Percentiles rank a stretch among this genome's conserved stretches.
These are phyloP conservation scores for Pythium myriotylum DNA, from an alignment of 352 stramenopile genomes.

Conservation along the genomic window DNA sequence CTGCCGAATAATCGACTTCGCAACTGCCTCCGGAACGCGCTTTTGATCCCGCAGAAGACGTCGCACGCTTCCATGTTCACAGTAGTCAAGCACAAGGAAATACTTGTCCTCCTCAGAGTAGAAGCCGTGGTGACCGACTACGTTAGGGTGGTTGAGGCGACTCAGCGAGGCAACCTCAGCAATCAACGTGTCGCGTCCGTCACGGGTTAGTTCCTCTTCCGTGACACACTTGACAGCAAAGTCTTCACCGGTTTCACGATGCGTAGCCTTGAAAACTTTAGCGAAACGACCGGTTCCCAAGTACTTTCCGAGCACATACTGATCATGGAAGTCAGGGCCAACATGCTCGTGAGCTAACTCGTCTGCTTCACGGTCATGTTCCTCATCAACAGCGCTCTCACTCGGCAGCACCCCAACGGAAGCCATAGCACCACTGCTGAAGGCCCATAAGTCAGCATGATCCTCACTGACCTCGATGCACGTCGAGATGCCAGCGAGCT, in stretches of 20 bases:
- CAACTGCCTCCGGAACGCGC: constrained; percentile 63
- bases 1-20: constrained; percentile 77
- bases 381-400: constrained; percentile 33
- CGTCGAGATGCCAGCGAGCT: constrained; percentile 54
- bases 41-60: constrained; percentile 66
- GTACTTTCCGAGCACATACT: constrained; percentile 61
- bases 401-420: constrained; percentile 8
- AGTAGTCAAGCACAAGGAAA: constrained; percentile 88
- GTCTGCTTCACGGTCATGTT: constrained; percentile 1
- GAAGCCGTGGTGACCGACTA: constrained; percentile 83
- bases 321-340: constrained; percentile 48
- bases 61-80: constrained; percentile 80
- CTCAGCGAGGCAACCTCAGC: constrained; percentile 70
- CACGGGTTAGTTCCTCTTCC: constrained; percentile 42
- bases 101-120: constrained; percentile 79
- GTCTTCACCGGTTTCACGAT: constrained; percentile 41
- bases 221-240: constrained; percentile 75
- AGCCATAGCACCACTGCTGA: constrained; percentile 16
- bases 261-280: constrained; percentile 51
- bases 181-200: constrained; percentile 67
- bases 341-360: constrained; percentile 17
- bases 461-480: constrained; percentile 37
- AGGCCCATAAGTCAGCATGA: constrained; percentile 26
- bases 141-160: constrained; percentile 76
- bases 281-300: constrained; percentile 67